Evolutionary conservation across 805 yeast genomes (phyloP), one percentile per base, ranked within the genome.

Genomic region (Nakazawaea molendinolei): DNA sequence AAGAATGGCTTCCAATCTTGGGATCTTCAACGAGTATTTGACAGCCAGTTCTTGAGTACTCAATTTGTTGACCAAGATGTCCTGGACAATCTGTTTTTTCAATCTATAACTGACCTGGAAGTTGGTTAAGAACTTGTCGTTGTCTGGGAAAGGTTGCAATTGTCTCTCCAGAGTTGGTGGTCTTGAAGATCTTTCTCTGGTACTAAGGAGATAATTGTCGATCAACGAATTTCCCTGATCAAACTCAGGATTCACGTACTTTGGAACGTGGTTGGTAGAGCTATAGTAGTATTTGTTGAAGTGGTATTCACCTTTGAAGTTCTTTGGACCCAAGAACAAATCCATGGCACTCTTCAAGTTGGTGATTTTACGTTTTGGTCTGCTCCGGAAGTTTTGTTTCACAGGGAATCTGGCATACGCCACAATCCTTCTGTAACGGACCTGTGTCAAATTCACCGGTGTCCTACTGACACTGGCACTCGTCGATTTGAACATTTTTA

Each of bases 1-100:
- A 18, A 84, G 62, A 39, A 90, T 69, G n/a, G 97, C 97, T 53
- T 89, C 95, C 15, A 92, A 68, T 56, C 97, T 75, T 36, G 87
- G 84, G 43, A 87, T 74, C 52, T 86, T 83, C 45, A 90, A 65
- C 3, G 94, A 90, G 51, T 77, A 79, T 51, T 74, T 74, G 44
- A 79, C 74, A 8, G 96, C 89, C 31, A 85, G 77, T 45, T 77
- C 80, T 54, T 84, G 90, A 16, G 79, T 60, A 28, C 81, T 69
- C 33, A 69, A 50, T 29, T 75, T 73, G 21, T 74, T 71, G 28
- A 63, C 66, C 13, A 55, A 62, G 37, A 74, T 63, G 35, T 76
- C 86, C 31, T 67, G 61, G 39, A 74, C 69, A 21, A 92, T 80
- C 28, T 70, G 63, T 19, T 59, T 55, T 54, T 81, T 83, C 55